Conservation (phyloP, 2,329 filamentous ascomycete species). For the Rugonectria rugulosa region DNA sequence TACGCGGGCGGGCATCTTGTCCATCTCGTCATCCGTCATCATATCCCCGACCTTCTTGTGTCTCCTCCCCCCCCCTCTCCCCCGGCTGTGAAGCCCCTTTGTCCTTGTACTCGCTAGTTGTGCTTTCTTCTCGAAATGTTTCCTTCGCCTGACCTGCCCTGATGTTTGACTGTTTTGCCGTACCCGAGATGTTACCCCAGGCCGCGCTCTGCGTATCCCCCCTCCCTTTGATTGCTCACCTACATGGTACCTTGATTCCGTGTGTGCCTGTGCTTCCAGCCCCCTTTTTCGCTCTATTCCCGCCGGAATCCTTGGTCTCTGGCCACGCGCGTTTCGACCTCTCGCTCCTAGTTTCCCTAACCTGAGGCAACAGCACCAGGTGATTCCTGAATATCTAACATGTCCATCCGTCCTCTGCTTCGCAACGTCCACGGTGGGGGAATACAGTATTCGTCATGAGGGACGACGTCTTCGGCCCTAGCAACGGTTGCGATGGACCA, state of each 20-base stretch:
- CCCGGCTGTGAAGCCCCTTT: background rate
- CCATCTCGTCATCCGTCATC: constrained; percentile 2
- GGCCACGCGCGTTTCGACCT: constrained; percentile 11
- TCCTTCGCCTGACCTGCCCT: constrained; percentile 1
- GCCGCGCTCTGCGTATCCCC: constrained; percentile 22
- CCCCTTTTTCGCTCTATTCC: constrained; percentile 21
- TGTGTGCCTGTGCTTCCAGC: constrained; percentile 22
- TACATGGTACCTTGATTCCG: constrained; percentile 17
- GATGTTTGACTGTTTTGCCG: constrained; percentile 8
- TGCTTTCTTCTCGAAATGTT: background rate
- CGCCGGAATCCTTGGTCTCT: constrained; percentile 6
- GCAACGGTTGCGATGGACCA: constrained; percentile 16
- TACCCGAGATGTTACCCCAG: constrained; percentile 24
- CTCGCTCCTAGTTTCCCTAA: constrained; percentile 16
- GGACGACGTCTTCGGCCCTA: constrained; percentile 8
- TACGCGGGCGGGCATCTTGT: constrained; percentile 7
- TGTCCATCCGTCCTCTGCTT: constrained; percentile 11
- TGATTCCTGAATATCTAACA: background rate
- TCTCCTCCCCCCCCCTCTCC: background rate
- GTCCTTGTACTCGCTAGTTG: background rate
- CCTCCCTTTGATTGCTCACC: constrained; percentile 17
- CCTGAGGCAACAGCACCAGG: background rate
- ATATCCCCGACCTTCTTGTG: background rate
- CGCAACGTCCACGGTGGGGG: constrained; percentile 12
- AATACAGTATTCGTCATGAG: constrained; percentile 14